phyloP scores from a whole-genome alignment of 768 basidiomycete genomes.

The Tricholoma hemisulphureum region DNA sequence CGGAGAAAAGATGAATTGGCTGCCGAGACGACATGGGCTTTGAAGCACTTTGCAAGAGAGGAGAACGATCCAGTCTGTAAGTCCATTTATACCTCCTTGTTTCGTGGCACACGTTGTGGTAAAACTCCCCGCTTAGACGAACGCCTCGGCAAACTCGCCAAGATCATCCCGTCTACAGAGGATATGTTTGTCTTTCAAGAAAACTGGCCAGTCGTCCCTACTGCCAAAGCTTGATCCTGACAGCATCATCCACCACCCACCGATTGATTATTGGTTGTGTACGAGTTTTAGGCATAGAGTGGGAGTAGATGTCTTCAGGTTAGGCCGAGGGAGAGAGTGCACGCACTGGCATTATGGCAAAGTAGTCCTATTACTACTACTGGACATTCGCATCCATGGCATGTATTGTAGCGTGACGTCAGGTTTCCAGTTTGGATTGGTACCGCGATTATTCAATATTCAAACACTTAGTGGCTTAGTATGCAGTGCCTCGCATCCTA shows the following conservation, averaged over 20 bases:
- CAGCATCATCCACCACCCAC: no score
- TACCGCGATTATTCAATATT: no score
- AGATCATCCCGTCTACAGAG: constrained; percentile 66
- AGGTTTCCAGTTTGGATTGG: not conserved
- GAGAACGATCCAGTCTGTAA: constrained; percentile 72
- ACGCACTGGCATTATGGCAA: not conserved
- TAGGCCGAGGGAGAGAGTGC: not conserved
- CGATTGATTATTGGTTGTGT: no score
- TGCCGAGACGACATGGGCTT: constrained; percentile 67
- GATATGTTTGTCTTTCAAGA: constrained; percentile 72
- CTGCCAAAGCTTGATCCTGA: not conserved
- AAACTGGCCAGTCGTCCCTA: constrained; percentile 45
- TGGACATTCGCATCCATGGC: not conserved
- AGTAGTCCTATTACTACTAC: not conserved
- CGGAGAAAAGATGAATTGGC: constrained; percentile 78
- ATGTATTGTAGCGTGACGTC: not conserved
- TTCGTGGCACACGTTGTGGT: not conserved
- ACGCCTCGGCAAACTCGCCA: constrained; percentile 58
- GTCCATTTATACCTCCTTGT: constrained; percentile 24
- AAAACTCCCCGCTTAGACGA: constrained; percentile 47
- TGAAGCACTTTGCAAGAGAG: constrained; percentile 74
- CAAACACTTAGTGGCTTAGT: no score
- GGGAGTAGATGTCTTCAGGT: no score
- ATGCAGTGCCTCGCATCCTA: no score
- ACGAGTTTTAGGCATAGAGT: not conserved